Percentiles rank a stretch among this genome's conserved stretches.
Conservation (phyloP, 495 filamentous ascomycete species). For the Lophiotrema nucula region DNA sequence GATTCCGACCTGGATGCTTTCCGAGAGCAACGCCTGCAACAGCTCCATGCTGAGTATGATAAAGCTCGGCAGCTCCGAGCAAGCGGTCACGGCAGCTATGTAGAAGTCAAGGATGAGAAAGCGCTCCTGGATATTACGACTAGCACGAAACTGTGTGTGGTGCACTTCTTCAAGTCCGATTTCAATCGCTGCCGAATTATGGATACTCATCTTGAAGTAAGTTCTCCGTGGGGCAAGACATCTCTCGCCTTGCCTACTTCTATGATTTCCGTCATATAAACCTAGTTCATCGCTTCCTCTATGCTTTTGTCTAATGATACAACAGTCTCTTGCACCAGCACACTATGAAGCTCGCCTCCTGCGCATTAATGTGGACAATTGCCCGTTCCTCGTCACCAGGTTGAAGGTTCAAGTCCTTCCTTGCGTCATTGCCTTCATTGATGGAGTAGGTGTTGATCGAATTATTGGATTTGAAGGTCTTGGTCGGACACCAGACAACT, state of each 20-base stretch:
- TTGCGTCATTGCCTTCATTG: constrained; percentile 71
- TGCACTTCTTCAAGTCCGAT: constrained; percentile 76
- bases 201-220: constrained; percentile 59
- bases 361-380: constrained; percentile 67
- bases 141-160: constrained; percentile 58
- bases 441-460: constrained; percentile 64
- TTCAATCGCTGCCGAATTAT: constrained; percentile 71
- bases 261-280: not conserved
- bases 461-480: constrained; percentile 76
- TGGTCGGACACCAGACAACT: constrained; percentile 58
- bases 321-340: constrained; percentile 52
- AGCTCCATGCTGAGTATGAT: constrained; percentile 64
- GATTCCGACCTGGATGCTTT: constrained; percentile 58
- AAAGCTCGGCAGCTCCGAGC: constrained; percentile 45
- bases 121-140: constrained; percentile 69
- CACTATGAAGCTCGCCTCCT: constrained; percentile 71
- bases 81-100: constrained; percentile 51
- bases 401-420: constrained; percentile 69
- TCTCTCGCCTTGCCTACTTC: not conserved
- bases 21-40: constrained; percentile 68
- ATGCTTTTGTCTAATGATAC: constrained; percentile 5
- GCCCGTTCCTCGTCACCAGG: constrained; percentile 70
- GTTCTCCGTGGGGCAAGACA: constrained; percentile 8
- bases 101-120: constrained; percentile 63
- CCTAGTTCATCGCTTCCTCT: no score